Evolutionary conservation across 768 basidiomycete species (phyloP), one percentile per base, ranked within the genome.

Genomic region (Trametes cinnabarina): DNA sequence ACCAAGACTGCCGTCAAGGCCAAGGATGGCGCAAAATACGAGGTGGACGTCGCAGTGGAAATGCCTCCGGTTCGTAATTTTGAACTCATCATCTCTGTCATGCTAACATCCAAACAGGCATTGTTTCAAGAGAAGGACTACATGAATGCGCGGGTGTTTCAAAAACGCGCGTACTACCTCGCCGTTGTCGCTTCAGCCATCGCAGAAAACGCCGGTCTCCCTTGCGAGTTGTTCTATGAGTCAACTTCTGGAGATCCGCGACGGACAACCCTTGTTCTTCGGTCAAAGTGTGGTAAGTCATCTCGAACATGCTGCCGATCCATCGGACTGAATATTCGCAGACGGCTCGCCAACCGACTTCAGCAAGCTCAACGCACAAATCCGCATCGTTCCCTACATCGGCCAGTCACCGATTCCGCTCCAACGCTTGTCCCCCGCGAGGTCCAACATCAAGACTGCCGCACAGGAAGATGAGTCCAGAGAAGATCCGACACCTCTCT

Each of bases 61-160:
- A 96, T 97, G 92, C 93, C 94, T 10, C 70, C 82, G 37, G 92
- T 92, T 66, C 9, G 69, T 67, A 14, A 28, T 43, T 30, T 22
- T 28, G 4, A 4, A 22, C 34, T 37, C 34, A 43, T 32, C 12
- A 32, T 25, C 14, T 7, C 17, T 19, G 14, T 15, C 42, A 57
- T 7, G 20, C 42, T 28, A 5, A 55, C 14, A 17, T 6, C 3
- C 6, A 26, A 4, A 4, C 54, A 90, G 89, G 70, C 64, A 46
- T 76, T 97, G n/a, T 95, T 98, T 67, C 92, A 96, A 75, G 92
- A 95, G 67, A 99, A 98, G 69, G 95, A 98, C 68, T 92, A 93
- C 63, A 77, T 94, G 56, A 88, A 94, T 68, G 82, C 86, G 8
- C 84, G 97, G 11, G 94, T 89, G 70, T 95, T 96, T 69, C 89